Base-by-base conservation (phyloP, 2,329 filamentous ascomycete genomes). In the Coniochaeta hoffmannii region DNA sequence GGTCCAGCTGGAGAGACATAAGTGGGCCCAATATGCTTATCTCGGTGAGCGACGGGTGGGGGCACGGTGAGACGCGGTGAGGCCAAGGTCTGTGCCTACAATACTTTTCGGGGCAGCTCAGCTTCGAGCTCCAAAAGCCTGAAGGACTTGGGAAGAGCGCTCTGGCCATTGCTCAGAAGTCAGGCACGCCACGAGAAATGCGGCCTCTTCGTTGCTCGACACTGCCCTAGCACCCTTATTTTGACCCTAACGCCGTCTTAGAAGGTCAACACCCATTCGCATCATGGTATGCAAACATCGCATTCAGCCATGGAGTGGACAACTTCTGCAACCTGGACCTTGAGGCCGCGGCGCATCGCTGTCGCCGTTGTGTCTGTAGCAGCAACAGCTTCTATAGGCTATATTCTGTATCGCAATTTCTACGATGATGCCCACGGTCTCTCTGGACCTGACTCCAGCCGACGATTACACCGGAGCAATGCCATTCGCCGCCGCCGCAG, bases 391-490 rank as follows among this genome's bases (percentile, higher is more conserved):
- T 83, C 80, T 51, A 70, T 80, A 55, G 76, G 79, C 56, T 88
- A 83, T 65, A 78, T 82, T 56, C 70, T 83, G 61, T 87, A 85
- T 46, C 63, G 63, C 61, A 58, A 35, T 35, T 61, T 55, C 55
- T 64, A 62, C 57, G 64, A 60, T 63, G 62, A 59, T 58, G 60
- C 53, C n/a, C n/a, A n/a, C n/a, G n/a, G n/a, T 57, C 58, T 59
- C 26, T 57, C 62, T 36, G 60, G 60, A 50, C 62, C 55, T 56
- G 24, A 10, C 62, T 41, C 64, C 62, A 10, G 69, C 68, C n/a
- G 61, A 65, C 31, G 67, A 69, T 71, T 89, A 30, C 86, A 82
- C 61, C 76, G 87, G 59, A 86, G 85, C 65, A 89, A 88, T 68
- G 86, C 87, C 11, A 66, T 89, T 35, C 83, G 85, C 58, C 79